Base-by-base conservation (phyloP, 1,284 basidiomycete species). In the Trichosporon faecale region DNA sequence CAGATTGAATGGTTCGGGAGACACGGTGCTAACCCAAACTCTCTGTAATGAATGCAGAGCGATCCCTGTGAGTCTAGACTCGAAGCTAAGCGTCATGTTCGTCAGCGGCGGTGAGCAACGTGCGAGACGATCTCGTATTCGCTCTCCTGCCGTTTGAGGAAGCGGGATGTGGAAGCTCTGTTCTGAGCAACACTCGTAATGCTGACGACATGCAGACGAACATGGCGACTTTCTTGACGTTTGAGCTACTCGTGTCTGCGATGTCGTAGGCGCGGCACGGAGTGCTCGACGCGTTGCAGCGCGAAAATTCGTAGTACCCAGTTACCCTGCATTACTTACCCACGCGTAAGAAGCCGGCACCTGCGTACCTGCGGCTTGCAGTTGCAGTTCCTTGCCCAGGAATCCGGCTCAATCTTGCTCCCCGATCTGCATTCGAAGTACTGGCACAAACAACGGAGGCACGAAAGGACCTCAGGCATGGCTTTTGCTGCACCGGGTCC, bases 181-280 rank as follows among this genome's bases (percentile, higher is more conserved):
- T 23, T 55, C 49, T 9, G 25, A 27, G 11, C 25, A 25, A 27
- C 3, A 8, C 6, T 5, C 40, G 25, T 4, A 29, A 49, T 14
- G 40, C 65, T 55, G 27, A 66, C 44, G 27, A 52, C 18, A 29
- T 11, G 6, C 72, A 80, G 75, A 80, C 83, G 16, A 85, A 85
- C 68, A 84, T 84, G 80, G 84, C 84, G 27, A 79, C 82, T 49
- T 84, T 84, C 73, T 68, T 83, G 61, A 80, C 81, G 0, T 84
- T 83, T 68, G 83, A 84, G 70, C 79, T 79, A 18, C 78, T 80
- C 68, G 81, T 82, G 3, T 73, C 76, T 21, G 77, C 75, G 9
- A 61, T 80, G 68, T 74, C 75, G n/a, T 76, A 68, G 31, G 7
- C 7, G 7, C 21, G 60, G 29, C n/a, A 44, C 63, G 6, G n/a